These are phyloP conservation scores for Triangularia verruculosa DNA, from an alignment of 2,329 filamentous ascomycete genomes.

Conservation along the genomic window DNA sequence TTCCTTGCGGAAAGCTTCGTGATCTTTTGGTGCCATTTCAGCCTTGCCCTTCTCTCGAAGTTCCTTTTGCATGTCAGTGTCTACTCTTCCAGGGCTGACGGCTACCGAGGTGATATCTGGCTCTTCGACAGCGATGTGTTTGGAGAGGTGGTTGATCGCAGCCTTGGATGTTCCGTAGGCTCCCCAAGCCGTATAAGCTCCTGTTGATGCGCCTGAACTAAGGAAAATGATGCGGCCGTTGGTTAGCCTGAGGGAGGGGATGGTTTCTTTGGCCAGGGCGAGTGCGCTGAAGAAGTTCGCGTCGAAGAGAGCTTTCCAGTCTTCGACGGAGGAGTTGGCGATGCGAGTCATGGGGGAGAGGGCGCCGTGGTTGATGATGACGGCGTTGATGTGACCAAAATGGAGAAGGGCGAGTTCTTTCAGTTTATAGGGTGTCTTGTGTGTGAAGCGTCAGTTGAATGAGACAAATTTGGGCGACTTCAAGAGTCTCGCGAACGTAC, in stretches of 20 bases:
- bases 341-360: constrained; percentile 73
- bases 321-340: constrained; percentile 62
- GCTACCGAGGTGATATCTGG: constrained; percentile 69
- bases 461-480: not conserved
- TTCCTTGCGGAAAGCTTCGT: constrained; percentile 65
- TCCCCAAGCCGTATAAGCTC: constrained; percentile 70
- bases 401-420: constrained; percentile 62
- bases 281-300: constrained; percentile 85
- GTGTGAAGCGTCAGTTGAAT: not conserved
- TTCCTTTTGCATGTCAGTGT: constrained; percentile 87
- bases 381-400: constrained; percentile 72
- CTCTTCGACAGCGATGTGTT: constrained; percentile 74
- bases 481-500: constrained; percentile 35
- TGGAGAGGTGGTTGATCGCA: constrained; percentile 73
- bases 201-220: constrained; percentile 72
- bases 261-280: constrained; percentile 70
- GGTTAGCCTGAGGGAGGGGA: constrained; percentile 65
- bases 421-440: constrained; percentile 41
- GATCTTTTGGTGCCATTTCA: constrained; percentile 53
- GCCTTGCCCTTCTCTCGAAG: constrained; percentile 59
- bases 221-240: constrained; percentile 73
- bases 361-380: constrained; percentile 86
- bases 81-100: constrained; percentile 75
- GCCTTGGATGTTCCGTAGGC: constrained; percentile 82
- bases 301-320: constrained; percentile 75